These are phyloP conservation scores for Chaetomium globosum DNA, from an alignment of 2,329 filamentous ascomycete genomes.

Conservation along the genomic window DNA sequence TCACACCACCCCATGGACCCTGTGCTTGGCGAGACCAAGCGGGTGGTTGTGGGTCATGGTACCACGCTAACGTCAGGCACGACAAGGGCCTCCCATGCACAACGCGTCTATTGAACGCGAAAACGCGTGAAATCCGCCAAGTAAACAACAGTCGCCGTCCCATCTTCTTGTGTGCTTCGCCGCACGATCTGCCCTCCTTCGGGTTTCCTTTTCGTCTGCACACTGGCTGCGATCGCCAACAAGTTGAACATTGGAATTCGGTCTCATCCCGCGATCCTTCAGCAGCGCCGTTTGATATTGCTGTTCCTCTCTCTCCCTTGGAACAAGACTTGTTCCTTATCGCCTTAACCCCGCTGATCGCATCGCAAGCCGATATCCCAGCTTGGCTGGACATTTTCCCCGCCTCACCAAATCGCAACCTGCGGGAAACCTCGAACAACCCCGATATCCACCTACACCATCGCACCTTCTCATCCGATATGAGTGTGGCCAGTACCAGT, in stretches of 20 bases:
- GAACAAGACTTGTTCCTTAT: constrained; percentile 16
- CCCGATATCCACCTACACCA: constrained; percentile 5
- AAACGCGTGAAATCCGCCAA: constrained; percentile 32
- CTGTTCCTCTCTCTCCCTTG: constrained; percentile 20
- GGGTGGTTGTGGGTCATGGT: constrained; percentile 23
- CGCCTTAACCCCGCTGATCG: constrained; percentile 34
- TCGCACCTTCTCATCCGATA: constrained; percentile 24
- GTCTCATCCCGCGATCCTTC: constrained; percentile 12
- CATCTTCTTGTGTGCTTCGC: constrained; percentile 30
- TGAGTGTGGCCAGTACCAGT: constrained; percentile 25
- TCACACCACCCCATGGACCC: constrained; percentile 29
- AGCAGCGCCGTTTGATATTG: constrained; percentile 3
- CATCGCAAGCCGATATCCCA: constrained; percentile 30
- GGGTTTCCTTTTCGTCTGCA: constrained; percentile 15
- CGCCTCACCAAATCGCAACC: constrained; percentile 20
- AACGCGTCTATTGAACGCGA: constrained; percentile 35
- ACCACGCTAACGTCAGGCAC: constrained; percentile 31
- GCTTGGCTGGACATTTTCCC: constrained; percentile 25
- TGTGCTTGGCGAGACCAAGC: neutral
- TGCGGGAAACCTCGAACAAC: constrained; percentile 1
- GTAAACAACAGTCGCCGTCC: constrained; percentile 35
- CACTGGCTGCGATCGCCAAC: constrained; percentile 24
- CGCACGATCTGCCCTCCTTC: constrained; percentile 29
- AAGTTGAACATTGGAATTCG: constrained; percentile 2
- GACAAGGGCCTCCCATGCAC: constrained; percentile 29